These are phyloP conservation scores for Sclerotinia trifoliorum DNA, from an alignment of 2,329 filamentous ascomycete species.

Conservation along the genomic window DNA sequence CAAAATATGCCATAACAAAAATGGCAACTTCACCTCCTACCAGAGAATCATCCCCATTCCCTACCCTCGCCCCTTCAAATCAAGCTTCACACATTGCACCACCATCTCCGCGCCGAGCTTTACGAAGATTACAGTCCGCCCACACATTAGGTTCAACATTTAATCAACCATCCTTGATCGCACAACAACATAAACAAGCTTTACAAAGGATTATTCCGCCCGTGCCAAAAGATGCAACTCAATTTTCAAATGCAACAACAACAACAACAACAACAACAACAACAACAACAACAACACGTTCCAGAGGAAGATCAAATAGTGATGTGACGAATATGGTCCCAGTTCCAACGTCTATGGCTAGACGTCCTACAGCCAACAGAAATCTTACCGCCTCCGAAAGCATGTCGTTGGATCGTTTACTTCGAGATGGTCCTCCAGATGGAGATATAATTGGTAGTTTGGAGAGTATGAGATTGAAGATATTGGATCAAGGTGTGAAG, in stretches of 20 bases:
- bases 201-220: conserved; percentile 37
- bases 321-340: conserved; percentile 55
- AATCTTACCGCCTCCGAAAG: conserved; percentile 52
- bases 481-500: conserved; percentile 73
- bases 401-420: conserved; percentile 68
- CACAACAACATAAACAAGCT: conserved; percentile 58
- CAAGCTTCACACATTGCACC: conserved; percentile 48
- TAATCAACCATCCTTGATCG: conserved; percentile 54
- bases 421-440: conserved; percentile 76
- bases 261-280: conserved; percentile 13
- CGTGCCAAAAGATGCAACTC: conserved; percentile 19
- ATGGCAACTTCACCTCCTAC: conserved; percentile 28
- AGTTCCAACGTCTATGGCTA: conserved; percentile 43
- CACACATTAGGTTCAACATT: conserved; percentile 62
- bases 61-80: conserved; percentile 28
- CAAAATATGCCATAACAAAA: conserved; percentile 18
- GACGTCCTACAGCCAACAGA: conserved; percentile 48
- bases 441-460: conserved; percentile 66
- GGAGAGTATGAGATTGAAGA: conserved; percentile 69
- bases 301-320: conserved; percentile 69
- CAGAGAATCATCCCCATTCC: conserved; percentile 32
- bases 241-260: conserved; percentile 27
- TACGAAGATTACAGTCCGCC: conserved; percentile 74
- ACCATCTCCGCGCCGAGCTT: conserved; percentile 62
- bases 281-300: conserved; percentile 34